phyloP scores from a whole-genome alignment of 805 yeast species.

The Crinitomyces ghanaensis region DNA sequence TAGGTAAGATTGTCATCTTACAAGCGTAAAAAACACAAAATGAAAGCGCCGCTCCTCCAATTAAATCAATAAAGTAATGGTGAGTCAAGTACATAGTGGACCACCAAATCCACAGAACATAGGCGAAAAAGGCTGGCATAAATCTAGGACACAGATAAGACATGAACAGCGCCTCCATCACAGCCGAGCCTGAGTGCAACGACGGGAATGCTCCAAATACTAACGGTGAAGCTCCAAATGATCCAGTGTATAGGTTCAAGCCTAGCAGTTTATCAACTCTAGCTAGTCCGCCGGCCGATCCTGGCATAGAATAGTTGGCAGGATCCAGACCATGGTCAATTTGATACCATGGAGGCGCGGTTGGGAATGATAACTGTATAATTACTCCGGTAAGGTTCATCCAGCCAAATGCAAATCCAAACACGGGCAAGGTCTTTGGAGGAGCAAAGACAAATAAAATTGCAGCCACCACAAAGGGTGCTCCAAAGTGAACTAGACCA shows the following conservation, averaged over 20 bases:
- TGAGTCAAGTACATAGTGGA: conserved; percentile 95
- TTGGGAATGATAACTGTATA: conserved; percentile 73
- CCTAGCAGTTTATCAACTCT: conserved; percentile 76
- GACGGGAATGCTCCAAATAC: conserved; percentile 87
- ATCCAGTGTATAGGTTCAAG: conserved; percentile 68
- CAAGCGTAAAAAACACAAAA: conserved; percentile 58
- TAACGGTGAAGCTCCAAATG: conserved; percentile 76
- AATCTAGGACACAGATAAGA: conserved; percentile 68
- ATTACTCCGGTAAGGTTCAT: conserved; percentile 83
- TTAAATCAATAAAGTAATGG: conserved; percentile 87
- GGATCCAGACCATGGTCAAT: conserved; percentile 73
- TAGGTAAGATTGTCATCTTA: conserved; percentile 55
- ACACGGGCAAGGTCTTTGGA: conserved; percentile 71
- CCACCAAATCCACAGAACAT: conserved; percentile 97
- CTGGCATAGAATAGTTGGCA: conserved; percentile 83
- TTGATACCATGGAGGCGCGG: conserved; percentile 98
- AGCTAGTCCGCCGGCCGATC: conserved; percentile 91
- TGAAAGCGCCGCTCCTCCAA: conserved; percentile 86
- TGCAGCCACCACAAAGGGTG: conserved; percentile 78
- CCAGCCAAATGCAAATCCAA: conserved; percentile 89
- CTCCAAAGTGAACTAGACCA: conserved; percentile 81
- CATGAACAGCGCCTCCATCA: conserved; percentile 84
- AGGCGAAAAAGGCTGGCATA: conserved; percentile 54
- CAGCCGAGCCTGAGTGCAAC: conserved; percentile 87
- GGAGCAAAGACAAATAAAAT: conserved; percentile 81